Percentiles rank a stretch among this genome's conserved stretches.
Evolutionary conservation across 2,329 filamentous ascomycete genomes (phyloP).

Genomic region (Aspergillus vadensis): DNA sequence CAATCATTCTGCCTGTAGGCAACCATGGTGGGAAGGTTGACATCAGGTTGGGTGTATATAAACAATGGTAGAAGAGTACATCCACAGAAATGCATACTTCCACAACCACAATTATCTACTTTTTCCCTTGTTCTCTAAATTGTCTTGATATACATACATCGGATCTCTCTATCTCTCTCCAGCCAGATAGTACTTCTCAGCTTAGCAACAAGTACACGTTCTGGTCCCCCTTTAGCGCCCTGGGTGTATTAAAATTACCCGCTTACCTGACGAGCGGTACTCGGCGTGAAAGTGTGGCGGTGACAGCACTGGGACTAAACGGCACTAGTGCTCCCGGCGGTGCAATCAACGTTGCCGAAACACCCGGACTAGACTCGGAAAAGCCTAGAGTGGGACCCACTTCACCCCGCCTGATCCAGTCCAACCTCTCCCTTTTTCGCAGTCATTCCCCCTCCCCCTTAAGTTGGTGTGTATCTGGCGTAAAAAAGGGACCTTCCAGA

Average conservation of each 20-base stretch:
- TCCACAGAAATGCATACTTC: background rate
- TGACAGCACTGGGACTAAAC: slow-evolving; percentile 22
- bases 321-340: slow-evolving; percentile 18
- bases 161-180: background rate
- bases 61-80: background rate
- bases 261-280: slow-evolving; percentile 1
- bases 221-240: background rate
- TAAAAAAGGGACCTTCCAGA: background rate
- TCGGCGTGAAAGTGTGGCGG: slow-evolving; percentile 17
- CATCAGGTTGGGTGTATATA: background rate
- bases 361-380: slow-evolving; percentile 19
- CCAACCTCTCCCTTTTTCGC: slow-evolving; percentile 1
- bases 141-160: no score
- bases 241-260: background rate
- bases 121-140: background rate
- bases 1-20: slow-evolving; percentile 23
- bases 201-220: background rate
- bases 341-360: slow-evolving; percentile 22
- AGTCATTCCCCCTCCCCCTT: slow-evolving; percentile 15
- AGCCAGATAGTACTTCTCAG: background rate
- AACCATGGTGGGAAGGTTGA: slow-evolving; percentile 4
- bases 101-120: background rate
- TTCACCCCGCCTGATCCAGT: background rate
- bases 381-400: background rate
- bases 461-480: background rate